Evolutionary conservation across 73 alveolate species (phyloP).

Genomic region (Blepharisma stoltei): DNA sequence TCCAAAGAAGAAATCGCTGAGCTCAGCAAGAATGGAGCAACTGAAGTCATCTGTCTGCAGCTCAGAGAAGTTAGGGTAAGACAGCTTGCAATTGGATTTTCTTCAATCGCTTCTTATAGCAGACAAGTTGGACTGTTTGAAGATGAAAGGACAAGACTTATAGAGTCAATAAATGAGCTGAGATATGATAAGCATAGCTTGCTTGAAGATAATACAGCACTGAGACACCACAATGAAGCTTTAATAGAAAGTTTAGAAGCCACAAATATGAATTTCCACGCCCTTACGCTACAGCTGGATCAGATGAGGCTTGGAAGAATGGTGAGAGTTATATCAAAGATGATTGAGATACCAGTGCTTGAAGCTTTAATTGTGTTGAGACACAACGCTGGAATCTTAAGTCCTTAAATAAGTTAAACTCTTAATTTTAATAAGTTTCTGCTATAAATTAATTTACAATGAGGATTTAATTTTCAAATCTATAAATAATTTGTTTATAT

Average conservation of each 20-base stretch:
- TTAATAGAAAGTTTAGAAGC: not conserved
- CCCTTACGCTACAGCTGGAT: conserved; percentile 11
- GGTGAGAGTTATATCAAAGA: conserved; percentile 31
- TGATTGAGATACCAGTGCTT: conserved; percentile 24
- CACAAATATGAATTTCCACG: conserved; percentile 24
- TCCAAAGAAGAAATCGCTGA: conserved; percentile 8
- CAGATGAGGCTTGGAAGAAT: conserved; percentile 30
- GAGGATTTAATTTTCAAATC: too few species aligned
- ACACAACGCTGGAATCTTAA: conserved; percentile 4
- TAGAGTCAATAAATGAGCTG: conserved; percentile 12
- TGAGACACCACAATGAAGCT: conserved; percentile 28
- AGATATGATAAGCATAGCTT: conserved; percentile 30
- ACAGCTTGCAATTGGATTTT: not conserved
- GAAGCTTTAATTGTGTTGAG: conserved; percentile 24
- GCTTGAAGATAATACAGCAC: conserved; percentile 18
- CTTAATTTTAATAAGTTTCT: too few species aligned
- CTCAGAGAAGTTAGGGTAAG: not conserved
- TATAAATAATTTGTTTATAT: too few species aligned
- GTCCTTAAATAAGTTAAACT: too few species aligned
- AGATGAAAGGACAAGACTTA: conserved; percentile 25
- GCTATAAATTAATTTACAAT: too few species aligned
- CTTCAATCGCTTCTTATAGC: not conserved
- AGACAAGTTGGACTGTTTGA: conserved; percentile 13
- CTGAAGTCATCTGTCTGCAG: conserved; percentile 22
- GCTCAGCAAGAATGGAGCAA: not conserved